phyloP scores from a whole-genome alignment of 2,329 filamentous ascomycete genomes.

The Bipolaris bicolor region DNA sequence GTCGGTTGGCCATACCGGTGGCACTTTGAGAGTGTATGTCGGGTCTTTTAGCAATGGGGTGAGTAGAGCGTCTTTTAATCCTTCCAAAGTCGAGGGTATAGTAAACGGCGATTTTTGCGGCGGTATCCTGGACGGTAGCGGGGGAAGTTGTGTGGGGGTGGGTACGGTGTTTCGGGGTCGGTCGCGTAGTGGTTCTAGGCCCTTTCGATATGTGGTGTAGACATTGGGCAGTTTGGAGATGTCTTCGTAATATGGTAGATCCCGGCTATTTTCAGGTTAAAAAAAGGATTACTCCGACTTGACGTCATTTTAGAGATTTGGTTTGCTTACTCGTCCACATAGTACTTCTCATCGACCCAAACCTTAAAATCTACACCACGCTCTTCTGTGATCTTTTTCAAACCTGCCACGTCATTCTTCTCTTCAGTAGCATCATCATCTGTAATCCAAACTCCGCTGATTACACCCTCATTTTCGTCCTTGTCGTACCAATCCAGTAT shows the following conservation, averaged over 20 bases:
- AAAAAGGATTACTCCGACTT: neutral
- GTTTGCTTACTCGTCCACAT: constrained; percentile 72
- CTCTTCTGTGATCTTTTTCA: constrained; percentile 61
- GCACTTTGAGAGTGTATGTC: constrained; percentile 55
- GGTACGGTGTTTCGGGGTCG: constrained; percentile 66
- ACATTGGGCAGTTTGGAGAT: constrained; percentile 71
- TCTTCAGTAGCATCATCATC: constrained; percentile 74
- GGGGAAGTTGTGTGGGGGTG: constrained; percentile 63
- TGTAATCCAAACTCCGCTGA: constrained; percentile 76
- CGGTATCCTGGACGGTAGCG: constrained; percentile 64
- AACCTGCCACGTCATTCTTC: constrained; percentile 64
- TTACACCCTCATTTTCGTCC: constrained; percentile 47
- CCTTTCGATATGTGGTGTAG: constrained; percentile 77
- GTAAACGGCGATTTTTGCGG: constrained; percentile 67
- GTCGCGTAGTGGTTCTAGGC: constrained; percentile 71
- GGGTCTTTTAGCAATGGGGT: constrained; percentile 61
- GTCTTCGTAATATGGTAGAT: constrained; percentile 62
- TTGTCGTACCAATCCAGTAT: constrained; percentile 58
- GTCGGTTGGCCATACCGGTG: constrained; percentile 60
- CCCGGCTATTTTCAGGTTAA: constrained; percentile 60
- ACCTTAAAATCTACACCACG: constrained; percentile 65
- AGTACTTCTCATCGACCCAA: constrained; percentile 79
- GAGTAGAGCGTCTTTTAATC: constrained; percentile 61
- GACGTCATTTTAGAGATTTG: neutral
- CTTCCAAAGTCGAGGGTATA: constrained; percentile 63